Evolutionary conservation across 805 yeast species (phyloP).

Genomic region (Millerozyma miso): DNA sequence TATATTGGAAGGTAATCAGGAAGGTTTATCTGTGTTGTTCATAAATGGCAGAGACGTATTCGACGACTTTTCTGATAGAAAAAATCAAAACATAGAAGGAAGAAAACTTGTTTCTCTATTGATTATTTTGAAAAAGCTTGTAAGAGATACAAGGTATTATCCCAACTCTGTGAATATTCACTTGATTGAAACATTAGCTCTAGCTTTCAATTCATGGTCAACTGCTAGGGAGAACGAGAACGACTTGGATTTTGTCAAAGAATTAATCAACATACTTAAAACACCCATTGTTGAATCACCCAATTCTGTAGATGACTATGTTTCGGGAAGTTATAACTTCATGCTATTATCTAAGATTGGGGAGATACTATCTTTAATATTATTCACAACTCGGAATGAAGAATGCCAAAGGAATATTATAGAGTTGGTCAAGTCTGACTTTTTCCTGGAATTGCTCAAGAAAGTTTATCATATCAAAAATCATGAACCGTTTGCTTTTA

Average conservation of each 20-base stretch:
- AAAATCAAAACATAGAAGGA: constrained; percentile 16
- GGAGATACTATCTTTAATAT: constrained; percentile 68
- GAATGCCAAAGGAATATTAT: constrained; percentile 40
- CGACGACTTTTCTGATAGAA: constrained; percentile 23
- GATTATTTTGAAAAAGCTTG: constrained; percentile 51
- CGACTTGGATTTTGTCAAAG: constrained; percentile 45
- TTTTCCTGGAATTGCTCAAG: constrained; percentile 28
- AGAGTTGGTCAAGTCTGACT: constrained; percentile 33
- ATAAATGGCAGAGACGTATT: constrained; percentile 57
- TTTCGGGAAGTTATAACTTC: constrained; percentile 48
- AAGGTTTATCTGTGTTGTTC: constrained; percentile 69
- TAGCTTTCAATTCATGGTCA: constrained; percentile 77
- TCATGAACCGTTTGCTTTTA: constrained; percentile 45
- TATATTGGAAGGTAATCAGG: constrained; percentile 67
- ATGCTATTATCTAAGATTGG: constrained; percentile 63
- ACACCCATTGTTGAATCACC: constrained; percentile 13
- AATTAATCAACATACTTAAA: constrained; percentile 34
- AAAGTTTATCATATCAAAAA: constrained; percentile 40
- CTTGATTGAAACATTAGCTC: constrained; percentile 66
- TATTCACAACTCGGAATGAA: constrained; percentile 53
- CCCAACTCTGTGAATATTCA: constrained; percentile 65
- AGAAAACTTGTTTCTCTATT: constrained; percentile 41
- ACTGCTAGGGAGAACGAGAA: constrained; percentile 50
- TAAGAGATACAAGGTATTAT: constrained; percentile 46
- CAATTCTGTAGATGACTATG: constrained; percentile 16